Base-by-base conservation (phyloP, 2,329 filamentous ascomycete genomes). In the Epichloe hybrida region DNA sequence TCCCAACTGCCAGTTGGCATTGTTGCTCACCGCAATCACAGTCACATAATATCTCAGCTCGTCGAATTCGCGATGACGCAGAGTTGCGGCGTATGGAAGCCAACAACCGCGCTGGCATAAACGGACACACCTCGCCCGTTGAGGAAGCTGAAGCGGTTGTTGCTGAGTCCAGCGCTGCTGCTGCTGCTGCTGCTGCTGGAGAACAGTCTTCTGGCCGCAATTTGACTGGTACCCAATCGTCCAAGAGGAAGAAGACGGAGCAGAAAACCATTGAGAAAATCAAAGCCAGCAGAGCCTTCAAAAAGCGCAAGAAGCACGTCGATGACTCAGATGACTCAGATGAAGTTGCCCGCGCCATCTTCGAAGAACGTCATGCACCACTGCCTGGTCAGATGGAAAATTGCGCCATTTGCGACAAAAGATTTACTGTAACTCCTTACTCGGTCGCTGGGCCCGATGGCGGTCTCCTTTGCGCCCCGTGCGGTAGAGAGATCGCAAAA, bases 381-480 rank as follows among this genome's bases (percentile, higher is more conserved):
- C 64, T 83, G n/a, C 86, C 88, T 2, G 89, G 88, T 2, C 91
- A 97, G 65, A 79, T 91, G 61, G 88, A 86, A 55, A 90, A 95
- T 57, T 97, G 91, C 63, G 88, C 86, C 55, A 70, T 83, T 3
- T 97, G 91, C 65, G 75, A 77, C 42, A 95, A 93, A 64, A 82
- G 89, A 38, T 97, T 97, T 62, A 95, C 88, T 0, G 90, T 97
- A 43, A 96, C 91, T 0, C 78, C 88, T 0, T 96, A 96, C 69
- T 89, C 85, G 55, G 84, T 88, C 56, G 78, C 83, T 31, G 88
- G 86, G 0, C 85, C 87, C 0, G 75, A 84, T n/a, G 90, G 90
- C 4, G 88, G 88, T 15, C 72, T 97, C n/a, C 72, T 96, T 2
- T 97, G 91, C 63, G 75, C 76, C 3, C 81, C 86, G 21, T 97